Evolutionary conservation across 106 monocot species (phyloP), one percentile per base, ranked within the genome.

Genomic region (Apostasia shenzhenica): DNA sequence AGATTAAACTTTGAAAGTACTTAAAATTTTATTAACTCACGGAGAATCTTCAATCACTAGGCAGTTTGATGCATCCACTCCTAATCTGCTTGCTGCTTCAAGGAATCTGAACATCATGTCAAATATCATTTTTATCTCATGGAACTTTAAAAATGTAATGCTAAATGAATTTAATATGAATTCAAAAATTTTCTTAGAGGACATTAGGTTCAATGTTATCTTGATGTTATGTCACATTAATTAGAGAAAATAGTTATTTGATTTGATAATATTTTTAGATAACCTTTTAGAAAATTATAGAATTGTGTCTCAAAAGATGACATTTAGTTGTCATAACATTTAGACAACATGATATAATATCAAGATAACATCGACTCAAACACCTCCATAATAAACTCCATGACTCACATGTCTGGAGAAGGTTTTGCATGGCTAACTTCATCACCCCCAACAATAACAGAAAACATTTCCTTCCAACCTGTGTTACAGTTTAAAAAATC

Each of bases 1-100:
- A 26, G 26, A 26, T 26, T 26, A 26, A 26, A 26, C 26, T 26
- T 26, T 26, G 26, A 26, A 26, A 26, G 0, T 26, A 26, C 26
- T 26, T 26, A 26, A 26, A 26, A 26, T 26, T 26, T 26, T 26
- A 26, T 26, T 26, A 26, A 79, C 92, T 75, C 70, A 92, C 88
- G 69, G 67, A 45, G 88, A 92, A 78, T 92, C 88, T 61, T 92
- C 92, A 65, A 92, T 88, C 54, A 92, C 82, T n/a, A 92, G 71
- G 55, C 92, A 88, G 8, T 69, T 61, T 9, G 83, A 79, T 75
- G 75, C 14, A 67, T 86, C 86, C 0, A 75, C 73, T 44, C 78
- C 85, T 66, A 92, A 67, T 62, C 78, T 79, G 59, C 73, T 92
- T 74, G 88, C 83, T 66, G 92, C 81, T 61, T 88, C 88, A 49